Base-by-base conservation (phyloP, 2,329 filamentous ascomycete genomes). In the Colletotrichum tofieldiae region DNA sequence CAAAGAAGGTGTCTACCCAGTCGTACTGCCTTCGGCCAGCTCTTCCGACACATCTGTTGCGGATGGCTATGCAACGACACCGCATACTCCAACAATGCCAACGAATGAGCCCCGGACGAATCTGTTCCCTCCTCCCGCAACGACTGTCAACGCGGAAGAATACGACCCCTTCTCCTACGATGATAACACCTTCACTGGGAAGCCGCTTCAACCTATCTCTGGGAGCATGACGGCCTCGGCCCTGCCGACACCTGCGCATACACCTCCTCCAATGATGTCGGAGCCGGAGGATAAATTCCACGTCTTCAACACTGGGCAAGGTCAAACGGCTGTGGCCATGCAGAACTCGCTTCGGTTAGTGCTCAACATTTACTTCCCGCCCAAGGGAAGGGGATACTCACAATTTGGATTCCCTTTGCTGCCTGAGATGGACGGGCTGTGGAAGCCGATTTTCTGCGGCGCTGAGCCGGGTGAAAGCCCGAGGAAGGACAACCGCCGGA, bases 311-410 rank as follows among this genome's bases (percentile, higher is more conserved):
- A 81, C 83, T 2, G 77, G 77, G 3, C 76, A 79, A 23, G 81
- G 81, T 32, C 83, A 85, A 67, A 88, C 86, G 3, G 85, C 88
- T 1, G 83, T 91, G 4, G 82, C 83, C 0, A 81, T 89, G 7
- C 90, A 92, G 74, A 91, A 92, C 75, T 85, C 85, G 0, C 79
- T 92, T 20, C 85, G 90, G 3, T 84, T 85, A 20, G 78, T 90
- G 4, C 82, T 92, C 0, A 85, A 83, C 59, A 78, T 81, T 2
- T 84, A 88, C 71, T 89, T 91, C 63, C 85, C 87, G 0, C 81
- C 84, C 0, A 83, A 85, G 43, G 82, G 85, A 2, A 77, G 83
- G 7, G 85, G 83, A 2, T 88, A 86, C 66, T 82, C 82, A 8
- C 86, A 88, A 59, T 85, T 86, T 74, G 82, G 83, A 55, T 87